phyloP scores from a whole-genome alignment of 495 filamentous ascomycete species.

The Articulospora tetracladia region DNA sequence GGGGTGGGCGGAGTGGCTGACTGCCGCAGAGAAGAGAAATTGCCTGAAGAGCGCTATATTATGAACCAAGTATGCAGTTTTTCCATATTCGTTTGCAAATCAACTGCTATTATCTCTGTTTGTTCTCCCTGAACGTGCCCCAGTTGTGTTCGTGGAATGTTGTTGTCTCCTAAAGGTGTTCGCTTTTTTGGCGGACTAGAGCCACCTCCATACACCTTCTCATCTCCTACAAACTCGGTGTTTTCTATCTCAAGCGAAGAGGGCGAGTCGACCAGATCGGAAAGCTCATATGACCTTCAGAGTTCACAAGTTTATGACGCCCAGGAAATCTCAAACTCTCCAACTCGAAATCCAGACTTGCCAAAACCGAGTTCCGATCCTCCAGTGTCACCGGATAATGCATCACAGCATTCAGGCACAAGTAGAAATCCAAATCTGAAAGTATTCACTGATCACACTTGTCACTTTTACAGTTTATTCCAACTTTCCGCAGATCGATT shows the following conservation, averaged over 20 bases:
- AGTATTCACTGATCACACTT: background rate
- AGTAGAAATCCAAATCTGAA: too few relatives aligned
- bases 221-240: background rate
- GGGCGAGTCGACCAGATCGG: background rate
- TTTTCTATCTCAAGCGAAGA: background rate
- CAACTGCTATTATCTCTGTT: too few relatives aligned
- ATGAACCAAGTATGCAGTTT: too few relatives aligned
- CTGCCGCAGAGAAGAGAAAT: too few relatives aligned
- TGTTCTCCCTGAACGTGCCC: background rate
- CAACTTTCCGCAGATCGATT: background rate
- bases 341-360: too few relatives aligned
- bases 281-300: background rate
- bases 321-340: background rate
- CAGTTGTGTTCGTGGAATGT: background rate
- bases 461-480: background rate
- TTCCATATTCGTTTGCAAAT: too few relatives aligned
- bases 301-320: background rate
- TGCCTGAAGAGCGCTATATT: too few relatives aligned
- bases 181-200: background rate
- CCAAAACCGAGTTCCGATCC: too few relatives aligned
- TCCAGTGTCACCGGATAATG: too few relatives aligned
- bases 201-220: background rate
- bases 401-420: too few relatives aligned
- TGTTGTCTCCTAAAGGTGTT: background rate
- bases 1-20: too few relatives aligned